Conservation (phyloP, 371 early-diverging fungal genomes). For the Entomophthora muscae region DNA sequence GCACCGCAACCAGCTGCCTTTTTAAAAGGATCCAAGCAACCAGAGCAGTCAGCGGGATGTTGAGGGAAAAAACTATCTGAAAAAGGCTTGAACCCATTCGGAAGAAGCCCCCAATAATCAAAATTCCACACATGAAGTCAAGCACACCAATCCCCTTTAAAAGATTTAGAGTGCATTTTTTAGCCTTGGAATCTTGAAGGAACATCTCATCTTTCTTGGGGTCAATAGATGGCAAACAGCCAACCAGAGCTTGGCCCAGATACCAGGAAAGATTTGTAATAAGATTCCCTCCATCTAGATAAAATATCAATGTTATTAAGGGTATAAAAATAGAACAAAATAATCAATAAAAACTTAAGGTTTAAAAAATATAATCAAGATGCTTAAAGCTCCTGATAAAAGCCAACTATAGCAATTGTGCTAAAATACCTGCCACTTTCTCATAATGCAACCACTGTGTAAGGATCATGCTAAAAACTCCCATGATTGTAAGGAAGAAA, state of each 20-base stretch:
- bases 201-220: not conserved
- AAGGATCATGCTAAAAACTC: not conserved
- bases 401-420: too few species aligned
- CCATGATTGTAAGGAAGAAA: too few species aligned
- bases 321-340: not conserved
- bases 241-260: not conserved
- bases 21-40: not conserved
- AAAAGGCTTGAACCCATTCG: not conserved
- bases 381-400: too few species aligned
- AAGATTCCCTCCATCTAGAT: not conserved
- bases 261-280: not conserved
- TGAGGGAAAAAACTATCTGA: not conserved
- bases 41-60: not conserved
- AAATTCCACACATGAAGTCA: not conserved
- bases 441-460: not conserved
- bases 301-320: not conserved
- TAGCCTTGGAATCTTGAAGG: not conserved
- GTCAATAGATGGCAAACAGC: not conserved
- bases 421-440: not conserved
- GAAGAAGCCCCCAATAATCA: not conserved
- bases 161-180: too few species aligned
- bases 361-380: not conserved
- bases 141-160: not conserved
- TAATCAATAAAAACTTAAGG: not conserved
- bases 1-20: not conserved